Base-by-base conservation (phyloP, 345 rosid genomes). In the Corchorus olitorius region DNA sequence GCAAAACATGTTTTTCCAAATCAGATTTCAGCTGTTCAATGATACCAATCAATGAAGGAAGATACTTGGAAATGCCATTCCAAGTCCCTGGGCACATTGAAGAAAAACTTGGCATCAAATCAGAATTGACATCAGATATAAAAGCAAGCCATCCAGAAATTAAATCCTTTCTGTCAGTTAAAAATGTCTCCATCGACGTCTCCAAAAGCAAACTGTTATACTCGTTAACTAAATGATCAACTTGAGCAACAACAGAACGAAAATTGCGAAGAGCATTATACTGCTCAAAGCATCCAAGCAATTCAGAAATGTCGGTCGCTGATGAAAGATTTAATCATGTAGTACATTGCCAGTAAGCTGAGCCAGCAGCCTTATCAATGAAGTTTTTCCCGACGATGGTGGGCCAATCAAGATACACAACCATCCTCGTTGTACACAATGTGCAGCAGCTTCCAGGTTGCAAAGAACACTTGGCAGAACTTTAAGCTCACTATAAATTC, bases 271-370 rank as follows among this genome's bases (percentile, higher is more conserved):
- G 88, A n/a, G 92, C 92, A 76, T 91, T 87, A 77, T 89, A 93
- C 77, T 95, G 99, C 90, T 95, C 99, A 83, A 95, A 95, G 88
- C 96, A 87, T 76, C 99, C 99, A 71, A 95, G 93, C 74, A 95
- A 81, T 75, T 95, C 99, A 62, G 98, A 95, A 73, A 93, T 93
- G 82, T 95, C 99, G 65, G 99, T 89, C 16, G 94, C 90, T 74
- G 98, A 83, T 37, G 99, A 93, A 79, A 95, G 97, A 85, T 86
- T 90, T 72, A 95, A 45, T 80, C 99, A 73, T 92, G 87, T 45
- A 95, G 87, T 35, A 81, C 77, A 70, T 88, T 93, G 65, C 99
- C 98, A 39, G 92, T 87, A 70, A 95, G 91, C 72, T 88, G 89
- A 74, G 97, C 92, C 60, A 95, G 86, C 70, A 91, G 81, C 81